These are phyloP conservation scores for Articulospora tetracladia DNA, from an alignment of 495 filamentous ascomycete genomes.

Conservation along the genomic window DNA sequence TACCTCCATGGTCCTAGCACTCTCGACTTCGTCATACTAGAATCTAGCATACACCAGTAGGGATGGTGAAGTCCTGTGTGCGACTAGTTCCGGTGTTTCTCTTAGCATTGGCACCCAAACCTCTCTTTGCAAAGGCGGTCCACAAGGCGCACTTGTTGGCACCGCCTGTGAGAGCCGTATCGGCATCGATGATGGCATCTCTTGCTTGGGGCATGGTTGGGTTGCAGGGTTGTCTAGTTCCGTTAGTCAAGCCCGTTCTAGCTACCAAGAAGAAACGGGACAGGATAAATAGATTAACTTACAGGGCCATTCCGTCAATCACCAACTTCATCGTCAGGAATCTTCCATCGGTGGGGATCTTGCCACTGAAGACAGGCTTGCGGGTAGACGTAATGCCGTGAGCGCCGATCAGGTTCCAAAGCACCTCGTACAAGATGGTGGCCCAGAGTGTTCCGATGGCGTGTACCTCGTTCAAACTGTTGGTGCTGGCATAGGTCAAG, in stretches of 20 bases:
- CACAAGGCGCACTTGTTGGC: not conserved
- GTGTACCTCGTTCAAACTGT: not conserved
- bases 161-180: not conserved
- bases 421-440: not conserved
- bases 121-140: slow-evolving; percentile 1
- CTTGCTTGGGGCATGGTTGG: not conserved
- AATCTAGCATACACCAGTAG: not conserved
- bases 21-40: too few relatives aligned
- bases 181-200: slow-evolving; percentile 1
- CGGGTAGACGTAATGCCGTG: not conserved
- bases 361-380: not conserved
- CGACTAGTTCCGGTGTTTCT: not conserved
- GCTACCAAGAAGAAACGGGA: not conserved
- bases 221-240: not conserved
- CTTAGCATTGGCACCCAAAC: not conserved
- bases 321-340: slow-evolving; percentile 2
- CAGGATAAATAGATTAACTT: not conserved
- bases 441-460: not conserved
- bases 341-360: not conserved
- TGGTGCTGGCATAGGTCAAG: not conserved
- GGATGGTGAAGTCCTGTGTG: not conserved
- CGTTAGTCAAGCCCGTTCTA: not conserved
- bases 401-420: not conserved
- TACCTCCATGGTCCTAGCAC: too few relatives aligned
- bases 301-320: not conserved